Conservation (phyloP, 805 yeast genomes). For the Yarrowia bubula region DNA sequence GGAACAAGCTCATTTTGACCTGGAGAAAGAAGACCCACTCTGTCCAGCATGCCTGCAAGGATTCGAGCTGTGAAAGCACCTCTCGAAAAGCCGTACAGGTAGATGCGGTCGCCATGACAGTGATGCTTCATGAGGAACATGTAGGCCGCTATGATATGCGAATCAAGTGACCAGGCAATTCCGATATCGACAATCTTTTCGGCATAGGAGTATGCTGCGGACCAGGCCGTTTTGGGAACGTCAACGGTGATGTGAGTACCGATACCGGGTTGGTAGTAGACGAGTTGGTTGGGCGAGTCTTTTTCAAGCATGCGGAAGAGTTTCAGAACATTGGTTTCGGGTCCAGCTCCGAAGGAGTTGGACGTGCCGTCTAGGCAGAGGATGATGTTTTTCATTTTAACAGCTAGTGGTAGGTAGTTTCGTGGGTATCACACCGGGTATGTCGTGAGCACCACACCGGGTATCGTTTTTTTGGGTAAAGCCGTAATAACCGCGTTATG, state of each 20-base stretch:
- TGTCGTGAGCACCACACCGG: too few relatives aligned
- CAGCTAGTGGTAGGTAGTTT: neutral
- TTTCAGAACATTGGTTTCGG: constrained; percentile 28
- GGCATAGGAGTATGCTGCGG: constrained; percentile 1
- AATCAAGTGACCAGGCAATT: constrained; percentile 53
- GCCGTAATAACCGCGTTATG: too few relatives aligned
- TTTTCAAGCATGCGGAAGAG: constrained; percentile 28
- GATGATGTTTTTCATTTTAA: constrained; percentile 23
- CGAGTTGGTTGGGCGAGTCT: constrained; percentile 19
- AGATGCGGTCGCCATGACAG: constrained; percentile 51
- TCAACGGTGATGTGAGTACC: constrained; percentile 20
- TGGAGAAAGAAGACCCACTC: constrained; percentile 53
- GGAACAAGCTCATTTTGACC: constrained; percentile 56
- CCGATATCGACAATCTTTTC: constrained; percentile 43
- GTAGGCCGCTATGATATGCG: constrained; percentile 59
- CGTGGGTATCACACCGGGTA: too few relatives aligned
- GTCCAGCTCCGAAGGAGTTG: constrained; percentile 26
- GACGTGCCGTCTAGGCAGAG: constrained; percentile 29
- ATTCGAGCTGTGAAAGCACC: constrained; percentile 67
- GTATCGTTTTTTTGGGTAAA: too few relatives aligned
- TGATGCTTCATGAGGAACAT: constrained; percentile 51
- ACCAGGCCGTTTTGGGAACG: neutral
- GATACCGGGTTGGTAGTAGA: constrained; percentile 26
- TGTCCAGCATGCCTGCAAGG: constrained; percentile 61
- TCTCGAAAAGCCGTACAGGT: constrained; percentile 58